Percentiles rank a stretch among this genome's conserved stretches.
phyloP scores from a whole-genome alignment of 129 eudicot genomes.

The Escallonia herrerae region DNA sequence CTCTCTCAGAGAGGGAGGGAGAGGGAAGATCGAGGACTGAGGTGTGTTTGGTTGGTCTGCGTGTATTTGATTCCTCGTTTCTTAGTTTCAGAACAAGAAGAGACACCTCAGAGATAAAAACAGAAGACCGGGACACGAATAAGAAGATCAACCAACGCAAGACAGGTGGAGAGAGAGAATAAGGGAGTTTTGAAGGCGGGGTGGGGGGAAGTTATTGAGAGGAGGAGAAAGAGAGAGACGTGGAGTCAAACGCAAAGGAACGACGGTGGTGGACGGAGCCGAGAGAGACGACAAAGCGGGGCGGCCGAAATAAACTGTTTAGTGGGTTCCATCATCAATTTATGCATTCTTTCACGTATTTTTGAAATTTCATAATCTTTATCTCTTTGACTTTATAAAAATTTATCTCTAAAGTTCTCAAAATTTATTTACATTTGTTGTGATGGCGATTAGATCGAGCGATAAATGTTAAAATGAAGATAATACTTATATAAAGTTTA shows the following conservation, averaged over 20 bases:
- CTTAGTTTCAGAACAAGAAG: constrained; percentile 18
- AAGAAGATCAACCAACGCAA: not conserved
- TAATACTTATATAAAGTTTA: no score
- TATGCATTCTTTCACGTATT: not conserved
- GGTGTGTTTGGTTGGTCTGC: not conserved
- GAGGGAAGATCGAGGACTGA: not conserved
- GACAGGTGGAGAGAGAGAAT: no score
- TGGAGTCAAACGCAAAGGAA: constrained; percentile 34
- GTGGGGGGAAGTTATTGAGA: constrained; percentile 2
- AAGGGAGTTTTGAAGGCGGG: constrained; percentile 8
- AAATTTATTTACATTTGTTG: no score
- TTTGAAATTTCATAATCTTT: not conserved
- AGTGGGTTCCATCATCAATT: constrained; percentile 26
- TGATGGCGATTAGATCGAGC: not conserved
- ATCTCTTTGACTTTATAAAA: no score
- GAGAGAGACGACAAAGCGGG: constrained; percentile 3
- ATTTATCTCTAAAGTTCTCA: not conserved
- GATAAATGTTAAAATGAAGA: no score
- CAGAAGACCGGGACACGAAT: constrained; percentile 13
- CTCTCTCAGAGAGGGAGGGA: not conserved
- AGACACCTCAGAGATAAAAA: constrained; percentile 37
- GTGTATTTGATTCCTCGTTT: constrained; percentile 16
- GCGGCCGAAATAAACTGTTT: constrained; percentile 56
- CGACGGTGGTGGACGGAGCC: constrained; percentile 45
- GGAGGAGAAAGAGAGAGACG: constrained; percentile 13